Conservation (phyloP, 495 filamentous ascomycete species). For the Aspergillus steynii region DNA sequence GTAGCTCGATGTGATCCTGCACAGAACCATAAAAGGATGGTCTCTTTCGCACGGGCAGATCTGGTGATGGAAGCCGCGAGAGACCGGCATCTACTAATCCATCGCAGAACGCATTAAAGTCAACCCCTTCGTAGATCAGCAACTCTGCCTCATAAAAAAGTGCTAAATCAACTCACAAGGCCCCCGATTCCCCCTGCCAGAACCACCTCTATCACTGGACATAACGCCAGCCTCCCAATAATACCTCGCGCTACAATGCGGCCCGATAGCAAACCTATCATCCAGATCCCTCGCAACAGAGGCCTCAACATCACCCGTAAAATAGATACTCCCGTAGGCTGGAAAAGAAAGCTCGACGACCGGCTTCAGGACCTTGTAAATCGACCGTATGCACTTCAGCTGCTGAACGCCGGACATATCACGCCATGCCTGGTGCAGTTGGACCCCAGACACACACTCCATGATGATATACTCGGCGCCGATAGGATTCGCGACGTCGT, state of each 20-base stretch:
- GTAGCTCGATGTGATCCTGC: conserved; percentile 27
- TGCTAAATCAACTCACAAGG: conserved; percentile 35
- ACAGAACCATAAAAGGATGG: conserved; percentile 31
- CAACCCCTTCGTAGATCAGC: conserved; percentile 26
- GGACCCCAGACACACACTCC: conserved; percentile 39
- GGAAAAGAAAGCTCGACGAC: conserved; percentile 38
- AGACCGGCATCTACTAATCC: conserved; percentile 41
- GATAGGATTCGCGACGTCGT: conserved; percentile 29
- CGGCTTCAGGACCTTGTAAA: conserved; percentile 33
- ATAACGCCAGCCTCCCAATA: conserved; percentile 33
- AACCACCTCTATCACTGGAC: conserved; percentile 12
- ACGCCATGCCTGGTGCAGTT: conserved; percentile 38
- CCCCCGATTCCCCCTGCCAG: conserved; percentile 28
- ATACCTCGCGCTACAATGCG: conserved; percentile 41
- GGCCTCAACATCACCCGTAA: conserved; percentile 13
- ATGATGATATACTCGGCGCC: conserved; percentile 50
- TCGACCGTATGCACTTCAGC: conserved; percentile 33
- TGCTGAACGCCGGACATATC: conserved; percentile 34
- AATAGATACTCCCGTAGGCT: conserved; percentile 44
- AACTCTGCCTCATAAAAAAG: conserved; percentile 9
- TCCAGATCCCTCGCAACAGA: conserved; percentile 24
- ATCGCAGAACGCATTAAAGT: conserved; percentile 31
- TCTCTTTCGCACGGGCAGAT: conserved; percentile 11
- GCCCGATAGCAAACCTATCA: conserved; percentile 37
- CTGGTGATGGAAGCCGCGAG: conserved; percentile 30